Evolutionary conservation across 768 basidiomycete species (phyloP).

Genomic region (Sistotremastrum niveocremeum): DNA sequence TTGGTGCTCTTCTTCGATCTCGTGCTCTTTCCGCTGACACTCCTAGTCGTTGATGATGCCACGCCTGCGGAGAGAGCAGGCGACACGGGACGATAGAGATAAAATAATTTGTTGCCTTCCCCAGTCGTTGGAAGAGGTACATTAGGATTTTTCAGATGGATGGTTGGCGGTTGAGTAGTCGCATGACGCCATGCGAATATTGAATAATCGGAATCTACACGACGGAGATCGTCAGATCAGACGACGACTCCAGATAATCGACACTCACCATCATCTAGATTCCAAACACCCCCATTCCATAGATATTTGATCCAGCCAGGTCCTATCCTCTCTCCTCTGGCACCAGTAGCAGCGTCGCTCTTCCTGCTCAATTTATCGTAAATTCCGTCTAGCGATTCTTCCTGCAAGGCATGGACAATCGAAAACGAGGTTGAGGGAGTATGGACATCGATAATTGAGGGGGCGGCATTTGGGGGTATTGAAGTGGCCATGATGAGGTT

Average conservation of each 20-base stretch:
- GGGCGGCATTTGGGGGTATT: slow-evolving; percentile 17
- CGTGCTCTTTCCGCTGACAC: slow-evolving; percentile 16
- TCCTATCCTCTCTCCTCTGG: slow-evolving; percentile 47
- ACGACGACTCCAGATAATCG: slow-evolving; percentile 1
- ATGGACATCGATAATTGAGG: slow-evolving; percentile 49
- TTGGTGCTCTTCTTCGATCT: slow-evolving; percentile 28
- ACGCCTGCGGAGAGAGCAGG: slow-evolving; percentile 19
- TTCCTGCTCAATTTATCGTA: slow-evolving; percentile 65
- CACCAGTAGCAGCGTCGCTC: slow-evolving; percentile 29
- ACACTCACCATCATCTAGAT: slow-evolving; percentile 71
- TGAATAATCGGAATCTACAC: slow-evolving; percentile 68
- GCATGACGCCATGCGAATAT: slow-evolving; percentile 74
- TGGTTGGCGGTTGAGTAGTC: slow-evolving; percentile 28
- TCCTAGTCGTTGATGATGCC: slow-evolving; percentile 14
- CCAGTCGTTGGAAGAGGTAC: slow-evolving; percentile 46
- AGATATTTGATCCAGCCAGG: slow-evolving; percentile 83
- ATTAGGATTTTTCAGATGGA: slow-evolving; percentile 52
- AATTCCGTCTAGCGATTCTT: slow-evolving; percentile 50
- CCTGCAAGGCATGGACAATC: slow-evolving; percentile 47
- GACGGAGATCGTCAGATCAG: neutral
- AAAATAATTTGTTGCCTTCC: slow-evolving; percentile 61
- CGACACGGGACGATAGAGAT: slow-evolving; percentile 38
- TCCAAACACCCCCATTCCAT: slow-evolving; percentile 68
- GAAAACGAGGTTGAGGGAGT: slow-evolving; percentile 66
- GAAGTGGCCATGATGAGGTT: slow-evolving; percentile 17